These are phyloP conservation scores for Pleurotus ostreatus DNA, from an alignment of 768 basidiomycete species.

Conservation along the genomic window DNA sequence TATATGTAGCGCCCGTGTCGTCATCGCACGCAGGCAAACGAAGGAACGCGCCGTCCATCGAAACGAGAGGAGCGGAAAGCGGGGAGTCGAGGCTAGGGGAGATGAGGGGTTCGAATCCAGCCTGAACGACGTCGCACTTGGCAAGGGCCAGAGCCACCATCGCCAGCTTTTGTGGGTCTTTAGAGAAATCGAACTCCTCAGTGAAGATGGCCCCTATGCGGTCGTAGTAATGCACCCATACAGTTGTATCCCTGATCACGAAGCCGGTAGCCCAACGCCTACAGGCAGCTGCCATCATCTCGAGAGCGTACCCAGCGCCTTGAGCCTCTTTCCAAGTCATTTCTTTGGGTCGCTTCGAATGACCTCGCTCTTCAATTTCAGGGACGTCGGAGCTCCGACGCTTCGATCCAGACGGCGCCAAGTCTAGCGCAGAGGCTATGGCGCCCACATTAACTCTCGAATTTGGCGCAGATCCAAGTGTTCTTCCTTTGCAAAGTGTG, in stretches of 20 bases:
- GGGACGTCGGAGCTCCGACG: too few relatives aligned
- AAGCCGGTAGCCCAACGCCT: constrained; percentile 18
- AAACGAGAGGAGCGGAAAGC: neutral
- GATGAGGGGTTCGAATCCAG: constrained; percentile 16
- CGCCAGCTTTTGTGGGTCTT: constrained; percentile 15
- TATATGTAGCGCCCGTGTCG: neutral
- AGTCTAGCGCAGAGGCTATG: too few relatives aligned
- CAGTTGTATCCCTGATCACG: constrained; percentile 13
- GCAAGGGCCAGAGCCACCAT: constrained; percentile 9
- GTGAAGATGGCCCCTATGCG: constrained; percentile 17
- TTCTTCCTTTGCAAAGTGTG: too few relatives aligned
- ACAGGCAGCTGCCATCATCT: constrained; percentile 13
- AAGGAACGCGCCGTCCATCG: neutral
- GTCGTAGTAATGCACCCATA: constrained; percentile 24
- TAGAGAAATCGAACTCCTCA: constrained; percentile 15
- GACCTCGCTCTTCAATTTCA: too few relatives aligned
- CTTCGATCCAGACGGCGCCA: too few relatives aligned
- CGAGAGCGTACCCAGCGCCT: constrained; percentile 11
- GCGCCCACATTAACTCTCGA: too few relatives aligned
- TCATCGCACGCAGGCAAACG: neutral
- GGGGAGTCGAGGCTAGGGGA: constrained; percentile 1
- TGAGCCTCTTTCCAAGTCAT: neutral
- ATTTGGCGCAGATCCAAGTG: too few relatives aligned
- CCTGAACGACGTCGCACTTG: neutral
- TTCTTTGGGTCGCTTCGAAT: too few relatives aligned